These are phyloP conservation scores for Exophiala viscosa DNA, from an alignment of 2,329 filamentous ascomycete genomes.

Conservation along the genomic window DNA sequence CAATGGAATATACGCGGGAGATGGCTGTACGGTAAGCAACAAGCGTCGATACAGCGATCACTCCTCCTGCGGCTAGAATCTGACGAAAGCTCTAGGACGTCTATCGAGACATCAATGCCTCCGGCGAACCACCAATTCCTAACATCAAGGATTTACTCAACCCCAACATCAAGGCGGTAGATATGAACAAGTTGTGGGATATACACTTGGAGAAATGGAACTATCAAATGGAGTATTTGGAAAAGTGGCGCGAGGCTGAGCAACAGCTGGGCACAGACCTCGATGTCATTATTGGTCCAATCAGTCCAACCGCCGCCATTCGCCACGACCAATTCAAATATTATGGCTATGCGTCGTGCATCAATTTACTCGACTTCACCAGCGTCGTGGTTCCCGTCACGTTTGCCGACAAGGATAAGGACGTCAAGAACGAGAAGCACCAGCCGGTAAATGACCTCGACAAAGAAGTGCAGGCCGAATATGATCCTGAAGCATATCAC, in stretches of 20 bases:
- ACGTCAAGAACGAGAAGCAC: conserved; percentile 17
- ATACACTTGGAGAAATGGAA: conserved; percentile 35
- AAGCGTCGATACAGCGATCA: conserved; percentile 28
- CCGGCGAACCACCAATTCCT: conserved; percentile 51
- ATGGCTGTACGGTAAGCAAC: conserved; percentile 45
- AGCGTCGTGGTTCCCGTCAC: conserved; percentile 38
- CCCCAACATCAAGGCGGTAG: conserved; percentile 23
- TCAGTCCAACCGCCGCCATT: conserved; percentile 39
- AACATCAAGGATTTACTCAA: conserved; percentile 36
- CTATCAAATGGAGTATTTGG: conserved; percentile 36
- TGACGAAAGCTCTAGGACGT: conserved; percentile 36
- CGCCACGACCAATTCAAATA: conserved; percentile 41
- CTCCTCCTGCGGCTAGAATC: background rate
- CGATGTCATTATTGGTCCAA: conserved; percentile 46
- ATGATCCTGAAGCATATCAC: conserved; percentile 31
- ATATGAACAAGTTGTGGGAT: conserved; percentile 31
- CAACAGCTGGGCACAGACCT: conserved; percentile 47
- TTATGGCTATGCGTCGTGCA: conserved; percentile 43
- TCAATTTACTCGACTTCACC: conserved; percentile 58
- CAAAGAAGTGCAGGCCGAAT: conserved; percentile 27
- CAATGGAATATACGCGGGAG: conserved; percentile 41
- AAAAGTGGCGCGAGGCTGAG: conserved; percentile 25
- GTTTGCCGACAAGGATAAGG: conserved; percentile 20
- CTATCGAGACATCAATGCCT: conserved; percentile 46
- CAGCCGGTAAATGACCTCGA: conserved; percentile 27